Percentiles rank a stretch among this genome's conserved stretches.
These are phyloP conservation scores for Tetramitus jugosus DNA, from an alignment of 208 protist genomes.

Conservation along the genomic window DNA sequence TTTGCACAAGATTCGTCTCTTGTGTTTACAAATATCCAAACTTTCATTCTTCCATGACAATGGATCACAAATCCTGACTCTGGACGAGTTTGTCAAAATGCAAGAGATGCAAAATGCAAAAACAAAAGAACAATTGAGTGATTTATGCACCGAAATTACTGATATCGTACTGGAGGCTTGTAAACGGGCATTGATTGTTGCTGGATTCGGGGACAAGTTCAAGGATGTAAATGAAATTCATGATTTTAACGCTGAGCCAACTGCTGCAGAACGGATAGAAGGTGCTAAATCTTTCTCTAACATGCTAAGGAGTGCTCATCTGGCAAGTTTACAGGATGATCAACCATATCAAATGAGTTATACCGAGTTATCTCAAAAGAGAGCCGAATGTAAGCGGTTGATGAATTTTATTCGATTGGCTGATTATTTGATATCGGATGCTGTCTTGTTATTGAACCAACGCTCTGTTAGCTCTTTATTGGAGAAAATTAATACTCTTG, in stretches of 20 bases:
- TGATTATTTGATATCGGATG: conserved; percentile 84
- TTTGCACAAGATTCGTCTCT: background rate
- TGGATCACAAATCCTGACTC: background rate
- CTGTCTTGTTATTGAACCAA: conserved; percentile 63
- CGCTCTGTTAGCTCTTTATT: conserved; percentile 64
- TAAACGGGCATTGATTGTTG: conserved; percentile 64
- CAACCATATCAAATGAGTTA: conserved; percentile 66
- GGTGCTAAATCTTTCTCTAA: conserved; percentile 29
- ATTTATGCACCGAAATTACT: conserved; percentile 68
- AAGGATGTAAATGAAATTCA: background rate
- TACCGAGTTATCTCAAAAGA: conserved; percentile 78
- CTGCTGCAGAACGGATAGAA: too few relatives aligned
- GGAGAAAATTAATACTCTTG: conserved; percentile 2
- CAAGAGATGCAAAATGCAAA: conserved; percentile 3
- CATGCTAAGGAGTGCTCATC: too few relatives aligned
- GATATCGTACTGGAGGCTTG: conserved; percentile 73
- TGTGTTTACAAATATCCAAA: conserved; percentile 5
- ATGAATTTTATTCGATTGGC: conserved; percentile 65
- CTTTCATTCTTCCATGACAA: background rate
- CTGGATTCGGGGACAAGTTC: conserved; percentile 14
- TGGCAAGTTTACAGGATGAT: too few relatives aligned
- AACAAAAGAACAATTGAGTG: conserved; percentile 51
- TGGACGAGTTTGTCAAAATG: conserved; percentile 4
- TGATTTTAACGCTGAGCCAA: background rate
- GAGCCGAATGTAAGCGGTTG: conserved; percentile 56